Base-by-base conservation (phyloP, 257 asterid genomes). In the Solanum sitiens region DNA sequence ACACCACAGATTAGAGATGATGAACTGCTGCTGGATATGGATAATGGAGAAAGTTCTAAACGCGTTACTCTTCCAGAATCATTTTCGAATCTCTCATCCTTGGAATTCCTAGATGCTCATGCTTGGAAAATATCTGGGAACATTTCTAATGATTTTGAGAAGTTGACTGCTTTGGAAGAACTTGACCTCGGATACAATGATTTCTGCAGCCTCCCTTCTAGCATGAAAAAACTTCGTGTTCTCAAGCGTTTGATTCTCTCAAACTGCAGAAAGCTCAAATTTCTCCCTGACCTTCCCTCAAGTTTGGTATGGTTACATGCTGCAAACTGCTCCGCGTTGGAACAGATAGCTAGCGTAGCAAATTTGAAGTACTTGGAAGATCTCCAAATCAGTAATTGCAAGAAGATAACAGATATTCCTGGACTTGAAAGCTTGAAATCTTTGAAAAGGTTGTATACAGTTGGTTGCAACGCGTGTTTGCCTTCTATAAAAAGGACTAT, bases 81-180 rank as follows among this genome's bases (percentile, higher is more conserved):
- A 74, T 89, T 90, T 86, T 85, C 87, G 14, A 89, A 87, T 18
- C 91, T 88, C 56, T 87, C 90, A 53, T 70, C 40, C 77, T 77
- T 90, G 53, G 65, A 79, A 82, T 88, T 87, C 61, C 83, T 90
- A 61, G 83, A 90, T 85, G 91, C 90, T 80, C 84, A 87, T 11
- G 92, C 88, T 47, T 90, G 91, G 76, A 90, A 89, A 53, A 89
- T 90, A 71, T 59, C 86, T 18, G 91, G 89, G n/a, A 75, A 87
- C 32, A 79, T 90, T 40, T 50, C 89, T 44, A 90, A 89, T 82
- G 90, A 87, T 47, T 90, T 90, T 63, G 86, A 88, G 86, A 89
- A 89, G 67, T 83, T 90, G 84, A 1, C 73, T 50, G 30, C 86
- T 20, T 73, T 90, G 83, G 89, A 89, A 42, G 53, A 70, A 45